Conservation (phyloP, 257 asterid species). For the Fraxinus quadrangulata region DNA sequence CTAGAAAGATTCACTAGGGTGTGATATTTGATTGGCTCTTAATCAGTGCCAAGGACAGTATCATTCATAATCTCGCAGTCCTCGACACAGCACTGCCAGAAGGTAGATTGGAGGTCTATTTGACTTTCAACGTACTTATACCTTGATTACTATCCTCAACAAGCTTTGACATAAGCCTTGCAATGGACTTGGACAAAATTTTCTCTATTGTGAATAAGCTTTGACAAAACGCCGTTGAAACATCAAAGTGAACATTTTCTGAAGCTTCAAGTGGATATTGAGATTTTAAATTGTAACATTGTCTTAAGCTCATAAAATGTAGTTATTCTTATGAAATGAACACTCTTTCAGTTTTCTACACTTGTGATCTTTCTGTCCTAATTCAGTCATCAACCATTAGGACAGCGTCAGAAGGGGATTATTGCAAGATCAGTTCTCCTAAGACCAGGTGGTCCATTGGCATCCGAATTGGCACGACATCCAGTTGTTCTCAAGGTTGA, state of each 20-base stretch:
- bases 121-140: background rate
- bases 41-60: background rate
- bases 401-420: conserved; percentile 96
- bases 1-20: background rate
- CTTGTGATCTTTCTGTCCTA: conserved; percentile 30
- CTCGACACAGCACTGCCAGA: background rate
- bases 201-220: no score
- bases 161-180: no score
- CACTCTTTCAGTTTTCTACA: conserved; percentile 13
- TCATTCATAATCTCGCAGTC: background rate
- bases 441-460: conserved; percentile 90
- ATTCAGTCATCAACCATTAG: conserved; percentile 63
- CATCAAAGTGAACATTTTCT: background rate
- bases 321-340: background rate
- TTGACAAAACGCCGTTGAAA: no score
- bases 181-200: no score
- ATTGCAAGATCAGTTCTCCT: conserved; percentile 87
- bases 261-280: background rate
- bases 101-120: background rate
- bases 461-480: conserved; percentile 77
- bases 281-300: conserved; percentile 21
- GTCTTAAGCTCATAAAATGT: background rate
- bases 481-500: conserved; percentile 83
- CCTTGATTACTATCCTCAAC: background rate
- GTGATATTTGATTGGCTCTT: background rate